Conservation (phyloP, 2,329 filamentous ascomycete genomes). For the Elsinoe fawcettii region DNA sequence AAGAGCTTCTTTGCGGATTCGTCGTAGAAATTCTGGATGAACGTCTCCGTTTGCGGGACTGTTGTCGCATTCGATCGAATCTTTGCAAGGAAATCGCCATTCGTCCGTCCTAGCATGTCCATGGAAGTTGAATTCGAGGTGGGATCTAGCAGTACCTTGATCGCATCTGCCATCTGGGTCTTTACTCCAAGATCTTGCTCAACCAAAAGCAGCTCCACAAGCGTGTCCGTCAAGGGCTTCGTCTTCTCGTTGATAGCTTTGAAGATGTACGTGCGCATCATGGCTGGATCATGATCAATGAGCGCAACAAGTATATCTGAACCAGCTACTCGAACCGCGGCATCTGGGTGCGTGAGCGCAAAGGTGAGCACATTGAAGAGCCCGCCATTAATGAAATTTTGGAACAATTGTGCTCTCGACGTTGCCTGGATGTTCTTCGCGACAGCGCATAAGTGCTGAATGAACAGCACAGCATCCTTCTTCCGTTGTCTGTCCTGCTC, state of each 20-base stretch:
- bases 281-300: conserved; percentile 89
- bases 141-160: conserved; percentile 85
- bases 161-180: conserved; percentile 87
- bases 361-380: conserved; percentile 86
- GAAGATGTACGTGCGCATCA: conserved; percentile 90
- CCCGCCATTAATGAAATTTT: conserved; percentile 81
- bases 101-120: conserved; percentile 53
- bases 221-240: conserved; percentile 76
- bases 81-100: conserved; percentile 61
- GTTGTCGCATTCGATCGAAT: conserved; percentile 43
- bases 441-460: conserved; percentile 90
- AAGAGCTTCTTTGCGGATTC: conserved; percentile 78
- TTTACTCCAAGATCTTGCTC: conserved; percentile 93
- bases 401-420: conserved; percentile 71
- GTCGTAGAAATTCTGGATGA: conserved; percentile 85
- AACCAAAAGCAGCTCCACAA: conserved; percentile 84
- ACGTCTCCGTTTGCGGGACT: conserved; percentile 69
- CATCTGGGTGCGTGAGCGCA: conserved; percentile 76
- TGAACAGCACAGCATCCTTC: conserved; percentile 91
- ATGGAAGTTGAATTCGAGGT: conserved; percentile 52
- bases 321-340: conserved; percentile 78
- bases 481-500: conserved; percentile 62
- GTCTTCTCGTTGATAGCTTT: conserved; percentile 83
- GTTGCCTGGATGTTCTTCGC: conserved; percentile 89
- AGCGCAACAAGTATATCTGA: conserved; percentile 90